phyloP scores from a whole-genome alignment of 2,329 filamentous ascomycete genomes.

The Exserohilum turcica region DNA sequence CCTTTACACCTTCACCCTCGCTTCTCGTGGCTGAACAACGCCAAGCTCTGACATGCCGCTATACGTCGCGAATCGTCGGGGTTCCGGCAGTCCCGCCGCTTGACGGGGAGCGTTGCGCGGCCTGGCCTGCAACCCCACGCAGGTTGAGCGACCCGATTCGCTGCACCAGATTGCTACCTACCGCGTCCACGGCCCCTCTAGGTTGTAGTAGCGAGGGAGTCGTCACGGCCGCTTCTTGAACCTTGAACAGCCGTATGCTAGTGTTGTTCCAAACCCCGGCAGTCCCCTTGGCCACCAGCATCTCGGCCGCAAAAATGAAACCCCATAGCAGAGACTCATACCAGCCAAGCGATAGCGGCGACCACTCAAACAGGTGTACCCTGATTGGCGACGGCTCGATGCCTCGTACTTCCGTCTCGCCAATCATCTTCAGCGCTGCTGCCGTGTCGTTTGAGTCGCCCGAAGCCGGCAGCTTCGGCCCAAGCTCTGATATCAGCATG shows the following conservation, averaged over 20 bases:
- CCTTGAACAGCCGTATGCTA: conserved; percentile 82
- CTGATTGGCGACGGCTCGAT: conserved; percentile 76
- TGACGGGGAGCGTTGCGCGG: conserved; percentile 19
- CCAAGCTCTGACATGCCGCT: conserved; percentile 22
- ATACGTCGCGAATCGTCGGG: conserved; percentile 44
- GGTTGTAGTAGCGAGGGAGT: conserved; percentile 84
- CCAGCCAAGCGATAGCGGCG: conserved; percentile 86
- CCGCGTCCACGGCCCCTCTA: conserved; percentile 87
- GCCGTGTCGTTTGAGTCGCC: conserved; percentile 47
- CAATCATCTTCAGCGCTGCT: conserved; percentile 57
- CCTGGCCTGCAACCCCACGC: conserved; percentile 48
- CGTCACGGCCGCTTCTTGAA: conserved; percentile 80
- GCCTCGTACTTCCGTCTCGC: conserved; percentile 66
- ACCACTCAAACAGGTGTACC: conserved; percentile 94
- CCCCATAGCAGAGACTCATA: conserved; percentile 95
- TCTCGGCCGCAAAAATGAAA: conserved; percentile 87
- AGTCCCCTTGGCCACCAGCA: conserved; percentile 83
- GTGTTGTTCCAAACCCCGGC: conserved; percentile 96
- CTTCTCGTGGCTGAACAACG: no score
- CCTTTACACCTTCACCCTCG: no score
- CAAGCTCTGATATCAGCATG: conserved; percentile 69
- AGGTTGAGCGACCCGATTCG: conserved; percentile 83
- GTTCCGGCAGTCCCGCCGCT: conserved; percentile 30
- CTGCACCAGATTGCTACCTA: conserved; percentile 86
- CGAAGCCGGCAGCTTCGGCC: conserved; percentile 58